phyloP scores from a whole-genome alignment of 345 rosid species.

The Salix caprea region DNA sequence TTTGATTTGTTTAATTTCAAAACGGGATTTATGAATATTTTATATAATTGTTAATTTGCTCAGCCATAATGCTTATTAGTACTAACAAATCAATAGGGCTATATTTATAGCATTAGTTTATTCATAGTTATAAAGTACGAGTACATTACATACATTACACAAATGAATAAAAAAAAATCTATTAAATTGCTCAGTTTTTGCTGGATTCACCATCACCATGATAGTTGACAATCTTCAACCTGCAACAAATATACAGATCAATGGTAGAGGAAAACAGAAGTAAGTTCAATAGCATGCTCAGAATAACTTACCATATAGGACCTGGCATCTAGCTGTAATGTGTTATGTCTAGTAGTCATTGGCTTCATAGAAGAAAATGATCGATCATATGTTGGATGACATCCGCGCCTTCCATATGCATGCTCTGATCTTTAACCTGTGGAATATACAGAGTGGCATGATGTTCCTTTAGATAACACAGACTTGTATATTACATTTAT shows the following conservation, averaged over 20 bases:
- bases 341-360: background rate
- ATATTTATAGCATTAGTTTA: background rate
- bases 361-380: conserved; percentile 53
- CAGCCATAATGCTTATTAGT: background rate
- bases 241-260: background rate
- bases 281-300: background rate
- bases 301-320: conserved; percentile 5
- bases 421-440: conserved; percentile 69
- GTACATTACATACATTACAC: background rate
- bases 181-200: background rate
- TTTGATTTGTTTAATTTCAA: no score
- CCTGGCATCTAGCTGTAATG: background rate
- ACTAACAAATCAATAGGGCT: background rate
- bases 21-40: no score
- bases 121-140: background rate
- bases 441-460: background rate
- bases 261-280: background rate
- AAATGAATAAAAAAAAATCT: conserved; percentile 23
- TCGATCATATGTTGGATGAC: conserved; percentile 82
- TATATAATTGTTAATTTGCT: no score
- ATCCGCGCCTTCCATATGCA: conserved; percentile 87
- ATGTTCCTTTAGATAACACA: background rate
- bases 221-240: conserved; percentile 13
- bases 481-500: background rate
- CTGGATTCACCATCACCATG: background rate